Percentiles rank a stretch among this genome's conserved stretches.
phyloP scores from a whole-genome alignment of 2,329 filamentous ascomycete species.

The Claviceps humidiphila region DNA sequence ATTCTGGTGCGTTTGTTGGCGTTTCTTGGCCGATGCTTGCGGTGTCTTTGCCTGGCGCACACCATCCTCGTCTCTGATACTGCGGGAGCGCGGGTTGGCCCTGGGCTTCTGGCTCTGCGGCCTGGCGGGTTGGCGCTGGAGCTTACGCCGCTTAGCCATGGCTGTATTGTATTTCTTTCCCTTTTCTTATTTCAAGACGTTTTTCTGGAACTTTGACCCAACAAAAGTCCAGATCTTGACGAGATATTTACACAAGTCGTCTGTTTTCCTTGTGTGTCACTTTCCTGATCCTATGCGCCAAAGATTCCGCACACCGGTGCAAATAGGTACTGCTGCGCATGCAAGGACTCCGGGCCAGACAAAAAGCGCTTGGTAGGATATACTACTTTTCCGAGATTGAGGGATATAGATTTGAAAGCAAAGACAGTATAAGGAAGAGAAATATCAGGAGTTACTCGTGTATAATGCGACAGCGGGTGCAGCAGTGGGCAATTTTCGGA shows the following conservation, averaged over 20 bases:
- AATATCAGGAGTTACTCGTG: not conserved
- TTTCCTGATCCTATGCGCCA: not conserved
- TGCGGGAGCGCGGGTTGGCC: conserved; percentile 1
- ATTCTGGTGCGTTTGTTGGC: conserved; percentile 13
- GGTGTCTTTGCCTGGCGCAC: conserved; percentile 6
- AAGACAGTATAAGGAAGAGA: not conserved
- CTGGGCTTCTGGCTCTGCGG: conserved; percentile 9
- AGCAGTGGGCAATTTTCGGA: not conserved
- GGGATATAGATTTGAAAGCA: not conserved
- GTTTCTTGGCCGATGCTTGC: conserved; percentile 3
- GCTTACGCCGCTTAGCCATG: conserved; percentile 11
- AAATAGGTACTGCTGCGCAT: too few relatives aligned
- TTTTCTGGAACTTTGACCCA: not conserved
- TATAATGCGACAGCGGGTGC: not conserved
- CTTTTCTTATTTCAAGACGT: not conserved
- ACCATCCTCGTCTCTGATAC: not conserved
- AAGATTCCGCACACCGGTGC: too few relatives aligned
- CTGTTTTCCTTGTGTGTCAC: not conserved
- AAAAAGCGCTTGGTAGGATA: not conserved
- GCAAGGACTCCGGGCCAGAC: too few relatives aligned
- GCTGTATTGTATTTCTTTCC: not conserved
- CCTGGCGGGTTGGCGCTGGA: conserved; percentile 7
- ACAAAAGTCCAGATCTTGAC: too few relatives aligned
- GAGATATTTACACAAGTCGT: not conserved
- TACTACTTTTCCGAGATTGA: not conserved